A percentile compares a stretch with the other conserved stretches of the same genome.
Conservation (phyloP, 2,329 filamentous ascomycete genomes). For the Lecanoromycetidae sp. region DNA sequence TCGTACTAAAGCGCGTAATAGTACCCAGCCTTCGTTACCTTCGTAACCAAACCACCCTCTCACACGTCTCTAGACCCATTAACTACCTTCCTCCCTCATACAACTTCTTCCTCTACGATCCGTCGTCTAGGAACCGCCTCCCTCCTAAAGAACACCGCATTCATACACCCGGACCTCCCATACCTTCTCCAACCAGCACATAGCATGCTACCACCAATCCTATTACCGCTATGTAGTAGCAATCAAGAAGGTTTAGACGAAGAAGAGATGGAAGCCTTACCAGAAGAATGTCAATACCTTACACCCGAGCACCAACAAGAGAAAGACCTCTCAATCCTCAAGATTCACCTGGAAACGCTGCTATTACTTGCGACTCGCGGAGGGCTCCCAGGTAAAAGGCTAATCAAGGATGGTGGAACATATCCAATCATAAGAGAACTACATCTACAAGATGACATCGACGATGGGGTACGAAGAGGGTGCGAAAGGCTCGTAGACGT, state of each 20-base stretch:
- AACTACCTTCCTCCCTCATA: conserved; percentile 88
- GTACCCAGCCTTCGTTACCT: conserved; percentile 59
- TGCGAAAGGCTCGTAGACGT: conserved; percentile 87
- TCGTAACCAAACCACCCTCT: conserved; percentile 60
- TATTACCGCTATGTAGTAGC: conserved; percentile 46
- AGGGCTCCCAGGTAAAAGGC: conserved; percentile 50
- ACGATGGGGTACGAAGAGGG: conserved; percentile 70
- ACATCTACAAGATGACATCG: conserved; percentile 61
- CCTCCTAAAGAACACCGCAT: conserved; percentile 87
- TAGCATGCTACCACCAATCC: conserved; percentile 67
- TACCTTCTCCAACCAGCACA: conserved; percentile 47
- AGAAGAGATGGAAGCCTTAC: conserved; percentile 75
- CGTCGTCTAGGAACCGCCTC: conserved; percentile 88
- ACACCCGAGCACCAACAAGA: conserved; percentile 84
- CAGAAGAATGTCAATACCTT: conserved; percentile 78
- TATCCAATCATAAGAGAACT: conserved; percentile 84
- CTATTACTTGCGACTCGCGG: conserved; percentile 69
- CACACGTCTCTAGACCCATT: conserved; percentile 81
- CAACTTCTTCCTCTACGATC: conserved; percentile 72
- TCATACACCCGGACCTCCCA: conserved; percentile 63
- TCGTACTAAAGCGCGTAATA: conserved; percentile 25
- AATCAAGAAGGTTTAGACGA: conserved; percentile 57
- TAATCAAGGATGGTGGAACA: conserved; percentile 63
- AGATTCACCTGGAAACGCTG: conserved; percentile 81
- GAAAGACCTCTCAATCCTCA: conserved; percentile 59